Base-by-base conservation (phyloP, 176 grass and related monocot species). In the Zizania latifolia region DNA sequence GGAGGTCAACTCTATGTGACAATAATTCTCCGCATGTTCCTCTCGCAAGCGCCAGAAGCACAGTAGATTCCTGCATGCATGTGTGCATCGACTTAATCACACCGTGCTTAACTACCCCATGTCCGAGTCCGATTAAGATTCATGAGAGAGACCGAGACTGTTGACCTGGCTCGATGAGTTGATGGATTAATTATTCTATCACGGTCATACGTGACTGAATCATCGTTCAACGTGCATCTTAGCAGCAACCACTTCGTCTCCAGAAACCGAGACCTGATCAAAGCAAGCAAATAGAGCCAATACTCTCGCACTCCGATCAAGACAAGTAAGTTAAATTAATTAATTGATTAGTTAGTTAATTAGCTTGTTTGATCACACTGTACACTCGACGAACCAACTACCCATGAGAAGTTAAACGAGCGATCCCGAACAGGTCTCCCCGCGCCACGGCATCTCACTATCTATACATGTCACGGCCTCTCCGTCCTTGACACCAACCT, bases 191-290 rank as follows among this genome's bases (percentile, higher is more conserved):
- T 4, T 70, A 41, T 57, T 62, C 65, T n/a, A 11, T 63, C 26
- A 11, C 24, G 34, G 56, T 35, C 82, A 55, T n/a, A n/a, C n/a
- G n/a, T 16, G 63, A n/a, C 67, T 51, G 12, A 27, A 71, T 81
- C 57, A 62, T 81, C 21, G n/a, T n/a, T n/a, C n/a, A n/a, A n/a
- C n/a, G n/a, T n/a, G n/a, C n/a, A n/a, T n/a, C n/a, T n/a, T n/a
- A n/a, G n/a, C 19, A 27, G 15, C 41, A 57, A 53, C 68, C 78
- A 72, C 78, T 51, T 40, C 44, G 30, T 72, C 14, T 9, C 30
- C 39, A 29, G 55, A 62, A 21, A 50, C 78, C 41, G 55, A 60
- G 78, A 83, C 86, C 14, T 43, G 54, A 88, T 88, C 86, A 79
- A 83, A 79, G 24, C 0, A 53, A 53, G 48, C 48, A 53, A 22